These are phyloP conservation scores for Rhodamnia argentea DNA, from an alignment of 345 rosid genomes.

Conservation along the genomic window DNA sequence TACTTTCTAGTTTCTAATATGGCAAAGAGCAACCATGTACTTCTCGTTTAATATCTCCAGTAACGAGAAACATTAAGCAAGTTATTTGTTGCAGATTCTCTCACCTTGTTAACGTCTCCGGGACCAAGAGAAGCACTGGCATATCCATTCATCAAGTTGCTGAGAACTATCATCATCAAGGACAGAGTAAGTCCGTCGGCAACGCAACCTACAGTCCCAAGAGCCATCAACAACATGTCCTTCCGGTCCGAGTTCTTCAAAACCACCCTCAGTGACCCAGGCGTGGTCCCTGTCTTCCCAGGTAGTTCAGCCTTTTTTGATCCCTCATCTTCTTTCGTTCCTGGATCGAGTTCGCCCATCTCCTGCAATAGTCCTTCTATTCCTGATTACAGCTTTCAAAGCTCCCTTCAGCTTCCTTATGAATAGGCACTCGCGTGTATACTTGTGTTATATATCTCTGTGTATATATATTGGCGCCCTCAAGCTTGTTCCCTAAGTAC, in stretches of 20 bases:
- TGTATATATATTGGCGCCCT: background rate
- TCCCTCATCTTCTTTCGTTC: background rate
- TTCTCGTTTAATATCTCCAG: background rate
- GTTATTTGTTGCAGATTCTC: background rate
- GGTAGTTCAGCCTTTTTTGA: background rate
- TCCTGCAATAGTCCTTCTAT: background rate
- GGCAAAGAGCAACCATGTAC: background rate
- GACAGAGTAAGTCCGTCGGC: constrained; percentile 13
- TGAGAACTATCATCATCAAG: constrained; percentile 8
- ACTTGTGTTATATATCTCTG: background rate
- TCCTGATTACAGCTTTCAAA: background rate
- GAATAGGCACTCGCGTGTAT: background rate
- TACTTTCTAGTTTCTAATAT: background rate
- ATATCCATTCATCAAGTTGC: constrained; percentile 13
- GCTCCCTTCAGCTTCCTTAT: background rate
- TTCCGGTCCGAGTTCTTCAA: constrained; percentile 9
- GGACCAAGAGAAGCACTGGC: background rate
- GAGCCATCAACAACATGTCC: constrained; percentile 12
- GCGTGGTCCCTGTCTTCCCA: background rate
- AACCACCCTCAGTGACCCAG: constrained; percentile 6
- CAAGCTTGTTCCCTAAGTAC: background rate
- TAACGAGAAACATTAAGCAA: background rate
- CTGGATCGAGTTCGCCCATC: background rate
- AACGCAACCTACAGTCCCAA: constrained; percentile 13
- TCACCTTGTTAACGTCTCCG: constrained; percentile 10